These are phyloP conservation scores for Babjeviella inositovora DNA, from an alignment of 805 yeast genomes.

Conservation along the genomic window DNA sequence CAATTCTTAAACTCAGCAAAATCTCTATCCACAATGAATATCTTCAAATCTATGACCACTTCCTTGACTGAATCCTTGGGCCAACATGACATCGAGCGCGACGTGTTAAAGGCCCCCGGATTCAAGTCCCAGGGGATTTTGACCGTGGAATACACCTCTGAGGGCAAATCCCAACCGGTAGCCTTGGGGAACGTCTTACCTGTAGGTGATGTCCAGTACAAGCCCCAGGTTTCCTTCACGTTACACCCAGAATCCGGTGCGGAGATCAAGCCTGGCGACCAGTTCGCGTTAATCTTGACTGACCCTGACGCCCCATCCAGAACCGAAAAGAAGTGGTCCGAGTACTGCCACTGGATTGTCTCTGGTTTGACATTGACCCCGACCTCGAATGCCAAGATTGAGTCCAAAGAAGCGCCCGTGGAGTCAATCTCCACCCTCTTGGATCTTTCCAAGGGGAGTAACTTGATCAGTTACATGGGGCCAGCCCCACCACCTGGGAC, in stretches of 20 bases:
- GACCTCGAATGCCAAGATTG: slow-evolving; percentile 8
- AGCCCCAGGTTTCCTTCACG: slow-evolving; percentile 55
- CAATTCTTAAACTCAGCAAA: too few species aligned
- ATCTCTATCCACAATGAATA: too few species aligned
- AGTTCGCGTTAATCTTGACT: slow-evolving; percentile 64
- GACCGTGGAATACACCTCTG: slow-evolving; percentile 36
- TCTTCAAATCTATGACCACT: too few species aligned
- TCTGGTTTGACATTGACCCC: slow-evolving; percentile 32
- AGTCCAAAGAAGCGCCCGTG: too few species aligned
- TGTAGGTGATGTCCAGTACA: slow-evolving; percentile 49
- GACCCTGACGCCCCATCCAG: slow-evolving; percentile 92
- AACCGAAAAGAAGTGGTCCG: slow-evolving; percentile 77
- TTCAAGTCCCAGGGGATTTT: slow-evolving; percentile 36
- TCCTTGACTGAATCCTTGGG: too few species aligned
- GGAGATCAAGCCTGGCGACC: slow-evolving; percentile 24
- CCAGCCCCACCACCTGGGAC: slow-evolving; percentile 88
- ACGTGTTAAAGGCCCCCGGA: too few species aligned
- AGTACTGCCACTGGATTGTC: slow-evolving; percentile 62
- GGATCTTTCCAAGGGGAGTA: slow-evolving; percentile 17
- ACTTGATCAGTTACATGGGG: slow-evolving; percentile 46
- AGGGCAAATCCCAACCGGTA: slow-evolving; percentile 42
- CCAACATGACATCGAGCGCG: too few species aligned
- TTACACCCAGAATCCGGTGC: slow-evolving; percentile 27
- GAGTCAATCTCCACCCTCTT: slow-evolving; percentile 13
- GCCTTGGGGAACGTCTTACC: slow-evolving; percentile 64